Evolutionary conservation across 257 asterid genomes (phyloP).

Genomic region (Craterostigma plantagineum): DNA sequence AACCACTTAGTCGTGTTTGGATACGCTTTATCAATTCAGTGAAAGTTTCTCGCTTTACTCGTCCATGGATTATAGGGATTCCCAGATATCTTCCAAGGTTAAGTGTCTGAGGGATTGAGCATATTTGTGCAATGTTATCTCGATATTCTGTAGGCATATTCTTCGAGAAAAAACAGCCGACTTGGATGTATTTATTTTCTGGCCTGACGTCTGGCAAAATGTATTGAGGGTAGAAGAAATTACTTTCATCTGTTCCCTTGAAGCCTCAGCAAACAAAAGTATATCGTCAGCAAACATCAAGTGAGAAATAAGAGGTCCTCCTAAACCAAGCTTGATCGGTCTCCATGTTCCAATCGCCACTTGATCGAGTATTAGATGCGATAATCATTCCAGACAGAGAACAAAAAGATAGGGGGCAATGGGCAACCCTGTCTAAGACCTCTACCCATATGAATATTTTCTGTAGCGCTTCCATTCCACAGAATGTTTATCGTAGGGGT

Average conservation of each 20-base stretch:
- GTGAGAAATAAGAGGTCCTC: not conserved
- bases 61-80: not conserved
- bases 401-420: not conserved
- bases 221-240: not conserved
- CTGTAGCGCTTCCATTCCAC: not conserved
- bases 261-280: not conserved
- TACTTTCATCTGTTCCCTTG: not conserved
- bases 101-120: not conserved
- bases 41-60: not conserved
- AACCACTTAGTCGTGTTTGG: not conserved
- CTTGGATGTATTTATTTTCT: not conserved
- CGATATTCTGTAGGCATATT: not conserved
- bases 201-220: not conserved
- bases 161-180: not conserved
- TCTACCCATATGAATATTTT: not conserved
- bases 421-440: not conserved
- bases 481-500: not conserved
- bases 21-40: not conserved
- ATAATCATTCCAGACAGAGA: not conserved
- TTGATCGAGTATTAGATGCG: not conserved
- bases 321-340: not conserved
- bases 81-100: not conserved
- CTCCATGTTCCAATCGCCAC: not conserved
- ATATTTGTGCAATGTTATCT: not conserved
- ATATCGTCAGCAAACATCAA: not conserved